phyloP scores from a whole-genome alignment of 768 basidiomycete species.

The Tricholoma flavovirens region DNA sequence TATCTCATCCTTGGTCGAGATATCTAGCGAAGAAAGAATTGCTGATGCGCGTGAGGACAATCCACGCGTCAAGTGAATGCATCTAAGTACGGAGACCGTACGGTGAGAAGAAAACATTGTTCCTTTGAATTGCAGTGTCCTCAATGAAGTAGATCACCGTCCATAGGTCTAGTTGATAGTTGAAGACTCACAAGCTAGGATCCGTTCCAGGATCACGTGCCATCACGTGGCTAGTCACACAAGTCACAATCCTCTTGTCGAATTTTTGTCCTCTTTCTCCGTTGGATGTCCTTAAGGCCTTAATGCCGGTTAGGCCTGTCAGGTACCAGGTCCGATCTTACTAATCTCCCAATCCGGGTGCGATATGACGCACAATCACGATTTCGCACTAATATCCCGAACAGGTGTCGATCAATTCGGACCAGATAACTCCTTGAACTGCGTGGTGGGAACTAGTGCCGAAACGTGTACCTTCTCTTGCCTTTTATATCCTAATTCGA shows the following conservation, averaged over 20 bases:
- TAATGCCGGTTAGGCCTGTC: no score
- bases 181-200: no score
- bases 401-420: neutral
- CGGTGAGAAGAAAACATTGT: conserved; percentile 23
- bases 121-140: neutral
- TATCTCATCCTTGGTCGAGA: conserved; percentile 51
- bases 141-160: neutral
- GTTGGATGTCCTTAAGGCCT: no score
- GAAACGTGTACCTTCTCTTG: neutral
- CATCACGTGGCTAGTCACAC: no score
- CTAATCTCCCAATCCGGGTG: no score
- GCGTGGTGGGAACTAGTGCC: no score
- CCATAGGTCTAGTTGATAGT: no score
- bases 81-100: conserved; percentile 11
- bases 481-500: neutral
- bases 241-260: no score
- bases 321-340: no score
- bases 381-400: neutral
- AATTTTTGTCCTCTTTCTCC: no score
- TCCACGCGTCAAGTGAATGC: conserved; percentile 30
- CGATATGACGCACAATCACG: neutral
- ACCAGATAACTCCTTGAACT: neutral
- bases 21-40: conserved; percentile 60
- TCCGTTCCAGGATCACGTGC: conserved; percentile 1
- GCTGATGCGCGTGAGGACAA: conserved; percentile 68